These are phyloP conservation scores for Boletus edulis DNA, from an alignment of 768 basidiomycete genomes.

Conservation along the genomic window DNA sequence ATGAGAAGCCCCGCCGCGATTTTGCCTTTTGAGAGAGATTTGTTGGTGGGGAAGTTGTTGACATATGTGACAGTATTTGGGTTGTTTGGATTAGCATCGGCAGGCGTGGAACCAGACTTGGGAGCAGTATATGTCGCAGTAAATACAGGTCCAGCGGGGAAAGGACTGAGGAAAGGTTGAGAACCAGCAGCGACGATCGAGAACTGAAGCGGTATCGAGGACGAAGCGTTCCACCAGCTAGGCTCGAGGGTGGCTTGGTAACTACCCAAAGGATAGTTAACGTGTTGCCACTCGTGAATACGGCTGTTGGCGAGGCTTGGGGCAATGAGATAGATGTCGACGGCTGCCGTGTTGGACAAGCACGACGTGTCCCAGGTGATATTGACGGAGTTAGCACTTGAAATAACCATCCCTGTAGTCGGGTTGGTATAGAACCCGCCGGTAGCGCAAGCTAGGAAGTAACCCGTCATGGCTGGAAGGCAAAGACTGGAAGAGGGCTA, in stretches of 20 bases:
- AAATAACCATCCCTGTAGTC: slow-evolving; percentile 42
- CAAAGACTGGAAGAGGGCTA: neutral
- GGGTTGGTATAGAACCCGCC: slow-evolving; percentile 66
- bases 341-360: slow-evolving; percentile 38
- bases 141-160: slow-evolving; percentile 70
- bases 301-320: slow-evolving; percentile 40
- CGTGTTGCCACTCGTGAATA: slow-evolving; percentile 56
- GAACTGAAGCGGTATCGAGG: slow-evolving; percentile 51
- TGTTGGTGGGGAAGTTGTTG: slow-evolving; percentile 34
- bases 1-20: slow-evolving; percentile 66
- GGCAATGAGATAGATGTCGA: slow-evolving; percentile 71
- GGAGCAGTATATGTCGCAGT: slow-evolving; percentile 56
- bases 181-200: slow-evolving; percentile 51
- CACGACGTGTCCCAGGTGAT: slow-evolving; percentile 69
- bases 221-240: slow-evolving; percentile 68
- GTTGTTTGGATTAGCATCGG: slow-evolving; percentile 40
- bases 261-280: slow-evolving; percentile 47
- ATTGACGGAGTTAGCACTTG: slow-evolving; percentile 47
- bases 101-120: slow-evolving; percentile 36
- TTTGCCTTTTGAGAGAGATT: slow-evolving; percentile 46
- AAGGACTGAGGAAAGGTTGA: slow-evolving; percentile 48
- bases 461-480: neutral
- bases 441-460: slow-evolving; percentile 44
- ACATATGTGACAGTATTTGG: slow-evolving; percentile 39
- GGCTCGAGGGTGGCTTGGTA: slow-evolving; percentile 54